Evolutionary conservation across 2,329 filamentous ascomycete genomes (phyloP).

Genomic region (Paraconiothyrium brasiliense): DNA sequence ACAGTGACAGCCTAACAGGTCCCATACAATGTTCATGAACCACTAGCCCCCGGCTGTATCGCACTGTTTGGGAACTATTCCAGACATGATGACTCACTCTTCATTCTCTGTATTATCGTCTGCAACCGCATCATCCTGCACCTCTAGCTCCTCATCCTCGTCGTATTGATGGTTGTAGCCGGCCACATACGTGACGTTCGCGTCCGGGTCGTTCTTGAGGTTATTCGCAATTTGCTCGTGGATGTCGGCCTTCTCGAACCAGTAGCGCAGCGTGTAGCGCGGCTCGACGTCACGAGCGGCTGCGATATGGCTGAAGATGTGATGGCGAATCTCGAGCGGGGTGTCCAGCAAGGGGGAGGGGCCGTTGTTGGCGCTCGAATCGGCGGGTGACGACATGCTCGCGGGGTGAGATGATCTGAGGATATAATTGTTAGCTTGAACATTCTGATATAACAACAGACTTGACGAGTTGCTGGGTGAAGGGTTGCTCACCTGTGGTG

Average conservation of each 20-base stretch:
- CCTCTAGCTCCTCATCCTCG: conserved; percentile 15
- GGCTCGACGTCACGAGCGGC: conserved; percentile 29
- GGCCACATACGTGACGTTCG: conserved; percentile 15
- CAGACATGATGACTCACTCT: conserved; percentile 1
- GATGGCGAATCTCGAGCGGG: conserved; percentile 45
- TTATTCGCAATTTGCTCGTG: conserved; percentile 27
- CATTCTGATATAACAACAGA: neutral
- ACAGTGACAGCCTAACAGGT: neutral
- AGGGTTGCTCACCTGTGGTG: neutral
- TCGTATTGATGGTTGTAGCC: conserved; percentile 23
- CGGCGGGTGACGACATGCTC: conserved; percentile 17
- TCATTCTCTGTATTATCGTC: conserved; percentile 19
- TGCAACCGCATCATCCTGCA: conserved; percentile 19
- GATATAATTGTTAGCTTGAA: neutral
- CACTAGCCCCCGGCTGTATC: too few relatives aligned
- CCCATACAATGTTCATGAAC: neutral
- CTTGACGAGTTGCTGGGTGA: neutral
- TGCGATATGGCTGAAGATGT: conserved; percentile 35
- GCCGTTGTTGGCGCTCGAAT: neutral
- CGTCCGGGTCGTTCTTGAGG: conserved; percentile 22
- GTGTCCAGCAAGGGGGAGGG: conserved; percentile 31
- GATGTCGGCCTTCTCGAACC: conserved; percentile 48
- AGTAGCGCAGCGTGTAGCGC: conserved; percentile 40
- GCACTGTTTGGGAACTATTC: neutral
- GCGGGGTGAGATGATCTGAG: neutral